These are phyloP conservation scores for Xylaria grammica DNA, from an alignment of 495 filamentous ascomycete species.

Conservation along the genomic window DNA sequence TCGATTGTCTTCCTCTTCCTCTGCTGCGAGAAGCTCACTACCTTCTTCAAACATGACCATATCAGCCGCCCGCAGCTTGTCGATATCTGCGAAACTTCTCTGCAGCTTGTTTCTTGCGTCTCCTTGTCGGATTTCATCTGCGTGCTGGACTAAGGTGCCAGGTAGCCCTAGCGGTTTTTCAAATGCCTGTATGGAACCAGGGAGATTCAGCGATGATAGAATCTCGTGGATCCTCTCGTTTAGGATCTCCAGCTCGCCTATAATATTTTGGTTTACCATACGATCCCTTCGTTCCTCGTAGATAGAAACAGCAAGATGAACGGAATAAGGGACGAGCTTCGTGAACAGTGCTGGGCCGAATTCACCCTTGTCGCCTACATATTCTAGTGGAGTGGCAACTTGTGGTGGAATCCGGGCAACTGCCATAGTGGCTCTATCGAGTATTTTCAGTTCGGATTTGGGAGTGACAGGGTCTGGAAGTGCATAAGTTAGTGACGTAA, in stretches of 20 bases:
- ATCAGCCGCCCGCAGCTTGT: conserved; percentile 81
- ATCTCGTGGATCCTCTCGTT: conserved; percentile 81
- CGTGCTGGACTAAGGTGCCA: conserved; percentile 80
- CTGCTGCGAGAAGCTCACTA: conserved; percentile 72
- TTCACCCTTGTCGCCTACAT: conserved; percentile 77
- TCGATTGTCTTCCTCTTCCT: conserved; percentile 81
- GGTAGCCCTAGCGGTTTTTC: conserved; percentile 96
- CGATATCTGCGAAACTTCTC: conserved; percentile 80
- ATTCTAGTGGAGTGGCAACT: conserved; percentile 76
- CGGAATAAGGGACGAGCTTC: conserved; percentile 92
- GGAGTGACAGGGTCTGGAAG: conserved; percentile 73
- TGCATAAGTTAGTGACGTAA: conserved; percentile 23
- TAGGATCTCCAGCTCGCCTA: conserved; percentile 82
- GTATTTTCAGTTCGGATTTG: conserved; percentile 83
- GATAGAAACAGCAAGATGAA: conserved; percentile 92
- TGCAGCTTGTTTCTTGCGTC: conserved; percentile 78
- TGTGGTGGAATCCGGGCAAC: conserved; percentile 78
- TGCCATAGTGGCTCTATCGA: conserved; percentile 91
- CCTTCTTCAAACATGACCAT: conserved; percentile 79
- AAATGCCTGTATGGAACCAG: conserved; percentile 90
- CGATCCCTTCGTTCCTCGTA: conserved; percentile 92
- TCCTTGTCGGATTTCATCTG: conserved; percentile 93
- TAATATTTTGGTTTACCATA: conserved; percentile 81
- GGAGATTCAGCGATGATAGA: conserved; percentile 82
- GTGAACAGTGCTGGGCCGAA: conserved; percentile 86